Evolutionary conservation across 176 grass and related monocot species (phyloP), one percentile per base, ranked within the genome.

Genomic region (Avena sativa): DNA sequence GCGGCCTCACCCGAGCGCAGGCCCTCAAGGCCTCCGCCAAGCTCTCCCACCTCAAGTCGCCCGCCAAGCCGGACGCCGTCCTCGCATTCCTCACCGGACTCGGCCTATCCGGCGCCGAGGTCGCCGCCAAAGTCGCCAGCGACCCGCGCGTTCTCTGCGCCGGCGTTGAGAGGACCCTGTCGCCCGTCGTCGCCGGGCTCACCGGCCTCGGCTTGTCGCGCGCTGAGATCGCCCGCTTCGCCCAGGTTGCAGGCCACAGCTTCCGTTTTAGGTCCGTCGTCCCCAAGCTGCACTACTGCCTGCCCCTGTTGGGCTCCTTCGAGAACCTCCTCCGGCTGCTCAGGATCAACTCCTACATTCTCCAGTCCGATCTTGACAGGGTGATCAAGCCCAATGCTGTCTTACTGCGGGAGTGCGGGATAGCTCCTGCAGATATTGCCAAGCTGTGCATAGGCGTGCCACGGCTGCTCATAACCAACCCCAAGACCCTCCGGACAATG

Each of bases 1-100:
- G 6, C 64, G 28, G 64, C 64, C 64, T 67, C 64, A 67, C 13
- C 64, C 64, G 64, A 67, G 64, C 64, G 13, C 64, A 34, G 64
- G 64, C 64, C 64, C 28, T 67, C 28, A 67, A 67, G 64, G 64
- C 64, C 26, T 32, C 63, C 26, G 4, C 63, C 63, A 66, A 66
- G 63, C 4, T 66, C 12, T 66, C 63, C 63, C 64, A 67, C 13
- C 64, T 67, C 64, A 67, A 67, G 6, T 67, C 64, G 5, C 64
- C 13, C 13, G 0, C 64, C 0, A 67, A 67, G 13, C 64, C 64
- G 28, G 13, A 34, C 13, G 28, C 64, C 6, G 64, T 34, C 26
- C 64, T 67, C 64, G 64, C 28, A 13, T 67, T 67, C 26, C 28
- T 67, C 64, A 13, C 28, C 25, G 64, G 28, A 28, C 64, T 67